A percentile compares a stretch with the other conserved stretches of the same genome.
These are phyloP conservation scores for Tulasnella calospora DNA, from an alignment of 768 basidiomycete species.

Conservation along the genomic window DNA sequence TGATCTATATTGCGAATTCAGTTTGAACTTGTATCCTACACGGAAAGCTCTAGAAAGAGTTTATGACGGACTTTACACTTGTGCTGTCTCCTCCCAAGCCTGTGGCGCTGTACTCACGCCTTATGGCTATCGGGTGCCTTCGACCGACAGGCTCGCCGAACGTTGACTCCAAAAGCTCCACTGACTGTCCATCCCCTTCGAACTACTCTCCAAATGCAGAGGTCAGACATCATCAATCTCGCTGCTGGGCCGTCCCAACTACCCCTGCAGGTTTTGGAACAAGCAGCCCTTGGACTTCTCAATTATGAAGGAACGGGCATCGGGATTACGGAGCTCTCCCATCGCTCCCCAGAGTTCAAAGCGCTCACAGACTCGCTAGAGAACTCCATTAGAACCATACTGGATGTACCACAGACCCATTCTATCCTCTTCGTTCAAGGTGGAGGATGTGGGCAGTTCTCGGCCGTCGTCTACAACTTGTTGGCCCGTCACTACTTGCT, in stretches of 20 bases:
- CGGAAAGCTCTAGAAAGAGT: too few relatives aligned
- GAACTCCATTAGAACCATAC: constrained; percentile 64
- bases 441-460: constrained; percentile 88
- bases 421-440: constrained; percentile 89
- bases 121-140: background rate
- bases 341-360: constrained; percentile 86
- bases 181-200: background rate
- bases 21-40: too few relatives aligned
- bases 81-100: background rate
- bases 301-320: constrained; percentile 90
- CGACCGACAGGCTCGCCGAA: background rate
- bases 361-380: constrained; percentile 60
- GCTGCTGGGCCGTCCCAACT: constrained; percentile 92
- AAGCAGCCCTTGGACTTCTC: constrained; percentile 79
- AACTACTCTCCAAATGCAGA: constrained; percentile 30
- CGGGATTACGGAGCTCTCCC: constrained; percentile 93
- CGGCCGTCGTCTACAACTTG: constrained; percentile 86
- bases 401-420: constrained; percentile 78
- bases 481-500: constrained; percentile 78
- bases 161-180: background rate
- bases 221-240: constrained; percentile 72
- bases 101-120: background rate
- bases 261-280: constrained; percentile 76
- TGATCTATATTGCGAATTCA: too few relatives aligned
- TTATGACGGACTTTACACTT: too few relatives aligned